Evolutionary conservation across 805 yeast genomes (phyloP).

Genomic region (Saccharomyces eubayanus): DNA sequence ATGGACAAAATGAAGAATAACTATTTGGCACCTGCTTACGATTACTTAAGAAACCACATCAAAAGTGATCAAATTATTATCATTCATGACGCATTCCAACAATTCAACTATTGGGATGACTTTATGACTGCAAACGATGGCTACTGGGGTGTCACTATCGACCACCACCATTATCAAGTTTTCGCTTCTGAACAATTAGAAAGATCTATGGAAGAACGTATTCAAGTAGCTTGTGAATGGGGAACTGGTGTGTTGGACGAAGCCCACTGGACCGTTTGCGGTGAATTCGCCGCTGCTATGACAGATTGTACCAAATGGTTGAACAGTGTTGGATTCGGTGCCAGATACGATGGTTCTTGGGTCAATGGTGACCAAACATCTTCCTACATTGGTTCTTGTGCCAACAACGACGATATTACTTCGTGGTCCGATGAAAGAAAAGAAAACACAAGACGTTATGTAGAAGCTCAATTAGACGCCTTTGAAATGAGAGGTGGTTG

Average conservation of each 20-base stretch:
- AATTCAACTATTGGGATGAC: slow-evolving; percentile 53
- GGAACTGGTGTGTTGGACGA: slow-evolving; percentile 40
- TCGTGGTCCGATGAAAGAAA: slow-evolving; percentile 56
- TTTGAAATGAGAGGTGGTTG: slow-evolving; percentile 71
- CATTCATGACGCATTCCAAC: slow-evolving; percentile 77
- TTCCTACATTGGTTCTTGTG: slow-evolving; percentile 55
- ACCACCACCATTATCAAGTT: slow-evolving; percentile 88
- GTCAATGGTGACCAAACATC: slow-evolving; percentile 27
- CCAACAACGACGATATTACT: slow-evolving; percentile 35
- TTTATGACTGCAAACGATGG: slow-evolving; percentile 36
- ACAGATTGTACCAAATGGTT: slow-evolving; percentile 88
- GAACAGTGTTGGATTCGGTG: slow-evolving; percentile 78
- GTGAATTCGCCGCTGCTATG: slow-evolving; percentile 88
- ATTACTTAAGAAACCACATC: slow-evolving; percentile 44
- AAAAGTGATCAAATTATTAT: slow-evolving; percentile 50
- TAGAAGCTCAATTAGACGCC: slow-evolving; percentile 90
- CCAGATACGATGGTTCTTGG: slow-evolving; percentile 66
- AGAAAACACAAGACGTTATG: slow-evolving; percentile 52
- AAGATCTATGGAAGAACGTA: slow-evolving; percentile 52
- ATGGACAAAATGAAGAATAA: slow-evolving; percentile 44
- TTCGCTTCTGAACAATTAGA: slow-evolving; percentile 57
- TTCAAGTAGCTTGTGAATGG: slow-evolving; percentile 46
- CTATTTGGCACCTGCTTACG: slow-evolving; percentile 58
- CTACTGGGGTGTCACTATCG: slow-evolving; percentile 64
- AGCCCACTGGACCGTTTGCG: slow-evolving; percentile 66